Evolutionary conservation across 2,329 filamentous ascomycete species (phyloP), one percentile per base, ranked within the genome.

Genomic region (Penicillium freii): DNA sequence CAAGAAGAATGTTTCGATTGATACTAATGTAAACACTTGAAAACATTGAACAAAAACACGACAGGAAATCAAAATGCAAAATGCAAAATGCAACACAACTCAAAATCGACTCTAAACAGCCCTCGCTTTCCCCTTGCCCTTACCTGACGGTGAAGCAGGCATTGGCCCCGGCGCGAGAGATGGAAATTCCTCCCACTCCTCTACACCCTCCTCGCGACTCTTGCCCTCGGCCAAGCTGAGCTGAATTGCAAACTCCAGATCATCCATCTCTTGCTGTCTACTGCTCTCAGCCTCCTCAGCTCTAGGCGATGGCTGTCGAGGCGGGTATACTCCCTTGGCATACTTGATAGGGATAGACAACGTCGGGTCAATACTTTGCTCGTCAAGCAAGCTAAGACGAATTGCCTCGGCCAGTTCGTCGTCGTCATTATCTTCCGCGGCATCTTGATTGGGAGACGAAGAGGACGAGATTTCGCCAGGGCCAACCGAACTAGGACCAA

Each of bases 361-460:
- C 7, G 66, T 60, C 5, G 51, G 42, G 10, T 69, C 64, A 31
- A 59, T 52, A n/a, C 66, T 29, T 4, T 61, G 56, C 21, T 75
- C 69, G 31, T 77, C 73, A 17, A 78, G 70, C 43, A 80, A 64
- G 60, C 78, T 81, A 29, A 84, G 75, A 15, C 84, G 82, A 52
- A 87, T 86, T 0, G 85, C 85, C 73, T 87, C 84, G 4, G 84
- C 84, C 21, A 87, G 78, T 36, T 87, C 84, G 4, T 81, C 79
- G 55, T 85, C 83, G 4, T 82, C 66, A 34, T 81, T 78, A 36
- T 82, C 78, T 19, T 81, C 77, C 0, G 75, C 70, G 15, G 78
- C 71, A 54, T 75, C 63, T 33, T 73, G 67, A 46, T 63, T 69
- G 0, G 72, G 72, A 11, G 74, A 75, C 3, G 73, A 75, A 9